phyloP scores from a whole-genome alignment of 2,329 filamentous ascomycete genomes.

The Diaporthe nobilis region DNA sequence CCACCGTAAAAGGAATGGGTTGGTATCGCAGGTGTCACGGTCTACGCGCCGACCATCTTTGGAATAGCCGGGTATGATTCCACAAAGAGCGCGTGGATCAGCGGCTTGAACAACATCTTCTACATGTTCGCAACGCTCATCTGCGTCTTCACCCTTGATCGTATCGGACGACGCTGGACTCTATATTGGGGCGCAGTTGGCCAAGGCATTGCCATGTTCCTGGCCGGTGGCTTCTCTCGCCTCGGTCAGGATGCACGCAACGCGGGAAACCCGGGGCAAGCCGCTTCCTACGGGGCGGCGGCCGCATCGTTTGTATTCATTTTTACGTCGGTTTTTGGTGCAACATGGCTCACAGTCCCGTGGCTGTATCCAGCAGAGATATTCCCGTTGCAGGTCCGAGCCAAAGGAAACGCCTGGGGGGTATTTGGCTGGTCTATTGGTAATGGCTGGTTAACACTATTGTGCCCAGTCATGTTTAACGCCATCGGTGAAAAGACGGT shows the following conservation, averaged over 20 bases:
- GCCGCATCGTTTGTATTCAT: slow-evolving; percentile 80
- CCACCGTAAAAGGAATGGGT: slow-evolving; percentile 67
- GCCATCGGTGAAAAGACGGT: slow-evolving; percentile 76
- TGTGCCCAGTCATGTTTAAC: slow-evolving; percentile 73
- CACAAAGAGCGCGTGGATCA: slow-evolving; percentile 74
- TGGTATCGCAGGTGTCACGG: slow-evolving; percentile 78
- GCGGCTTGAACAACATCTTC: slow-evolving; percentile 66
- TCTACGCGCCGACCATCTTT: slow-evolving; percentile 73
- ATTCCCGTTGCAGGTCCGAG: slow-evolving; percentile 78
- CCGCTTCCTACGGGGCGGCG: slow-evolving; percentile 70
- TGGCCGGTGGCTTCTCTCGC: slow-evolving; percentile 74
- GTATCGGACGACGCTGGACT: slow-evolving; percentile 78
- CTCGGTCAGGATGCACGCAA: slow-evolving; percentile 55
- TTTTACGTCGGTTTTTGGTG: slow-evolving; percentile 75
- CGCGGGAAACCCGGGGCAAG: slow-evolving; percentile 60
- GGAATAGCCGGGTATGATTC: slow-evolving; percentile 76
- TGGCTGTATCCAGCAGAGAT: slow-evolving; percentile 81
- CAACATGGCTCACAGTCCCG: slow-evolving; percentile 72
- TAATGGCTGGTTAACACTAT: slow-evolving; percentile 61
- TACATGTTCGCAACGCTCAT: slow-evolving; percentile 76
- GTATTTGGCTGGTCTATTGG: slow-evolving; percentile 84
- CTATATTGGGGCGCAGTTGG: slow-evolving; percentile 77
- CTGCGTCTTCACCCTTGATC: slow-evolving; percentile 78
- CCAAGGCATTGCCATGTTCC: slow-evolving; percentile 77
- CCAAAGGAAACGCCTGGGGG: slow-evolving; percentile 82